Evolutionary conservation across 192 early-diverging fungal genomes (phyloP), one percentile per base, ranked within the genome.

Genomic region (Coemansia brasiliensis): DNA sequence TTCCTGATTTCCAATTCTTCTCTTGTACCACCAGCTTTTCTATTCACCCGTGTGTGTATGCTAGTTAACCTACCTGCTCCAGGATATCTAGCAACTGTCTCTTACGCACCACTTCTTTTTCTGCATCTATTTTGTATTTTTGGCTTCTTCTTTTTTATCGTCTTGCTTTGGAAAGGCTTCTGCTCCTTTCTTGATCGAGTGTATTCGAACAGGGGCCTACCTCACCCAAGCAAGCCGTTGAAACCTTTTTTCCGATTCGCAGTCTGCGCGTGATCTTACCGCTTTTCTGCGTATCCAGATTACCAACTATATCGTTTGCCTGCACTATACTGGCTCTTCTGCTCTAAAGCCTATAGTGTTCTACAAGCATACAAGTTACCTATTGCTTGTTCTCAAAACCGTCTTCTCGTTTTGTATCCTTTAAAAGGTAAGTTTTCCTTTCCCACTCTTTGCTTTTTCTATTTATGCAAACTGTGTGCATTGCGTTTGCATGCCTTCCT

Each of bases 291-390:
- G 32, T 35, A 35, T 35, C 32, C 32, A 35, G 6, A 35, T 35
- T 35, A 35, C 32, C 32, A 35, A 35, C 27, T 29, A 29, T 29
- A 29, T 29, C 27, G 27, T 35, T 16, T 18, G 21, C 29, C 15
- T 38, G 57, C 72, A 75, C 72, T 75, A 75, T 75, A 69, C 62
- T 57, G 35, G 63, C 63, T 66, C 57, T 63, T 44, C 38, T 51
- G 49, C 32, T 7, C 32, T 35, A 35, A 35, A 35, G 32, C 32
- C 61, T 52, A 72, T 67, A 74, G 72, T 67, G 65, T 54, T 16
- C 4, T 9, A 43, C 41, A 18, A 16, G n/a, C 41, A 43, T 17
- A 35, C 32, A 35, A 35, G 32, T 35, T 35, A 35, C 32, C 32
- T 35, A 26, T 18, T 49, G 13, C 35, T 37, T 54, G 38, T 35